Base-by-base conservation (phyloP, 2,329 filamentous ascomycete genomes). In the Ambrosiella beaveri region DNA sequence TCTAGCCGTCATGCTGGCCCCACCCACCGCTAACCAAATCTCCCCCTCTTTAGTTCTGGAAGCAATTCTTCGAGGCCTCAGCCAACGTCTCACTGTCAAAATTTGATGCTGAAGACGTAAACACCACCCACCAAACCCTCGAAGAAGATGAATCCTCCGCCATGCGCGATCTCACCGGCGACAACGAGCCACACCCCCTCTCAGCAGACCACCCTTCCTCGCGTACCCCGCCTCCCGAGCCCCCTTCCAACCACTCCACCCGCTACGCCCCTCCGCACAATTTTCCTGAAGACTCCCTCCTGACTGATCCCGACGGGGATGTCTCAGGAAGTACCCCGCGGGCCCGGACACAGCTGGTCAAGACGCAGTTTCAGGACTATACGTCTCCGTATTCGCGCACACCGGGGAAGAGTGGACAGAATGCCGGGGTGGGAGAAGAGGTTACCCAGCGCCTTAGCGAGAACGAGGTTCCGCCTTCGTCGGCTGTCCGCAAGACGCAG, bases 1-100 rank as follows among this genome's bases (percentile, higher is more conserved):
- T 54, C 27, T 12, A 57, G 19, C 1, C 15, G 44, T 12, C 19
- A 39, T 2, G 35, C 47, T 49, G 15, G 19, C 9, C 8, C 27
- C 3, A 11, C 27, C 27, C 47, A 35, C 35, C 2, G 35, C 47
- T 51, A 51, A 51, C 47, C 19, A 1, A 51, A 41, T 5, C 11
- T 41, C 35, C 17, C 17, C 27, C 27, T 19, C 1, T 57, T 11
- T 66, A 94, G 86, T 98, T 98, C 71, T 98, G 93, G 93, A 98
- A 98, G 71, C 90, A 97, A 74, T 98, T 98, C 75, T 98, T 98
- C 71, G 93, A 98, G 72, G 89, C 93, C 40, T 95, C 90, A 53
- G 93, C 93, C 68, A 97, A 98, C 66, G 91, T 98, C 35, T 95
- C 91, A 9, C 79, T 98, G 9, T 95, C 89, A 0, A 89, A 90